These are phyloP conservation scores for Kwoniella shivajii DNA, from an alignment of 1,284 basidiomycete species.

Conservation along the genomic window DNA sequence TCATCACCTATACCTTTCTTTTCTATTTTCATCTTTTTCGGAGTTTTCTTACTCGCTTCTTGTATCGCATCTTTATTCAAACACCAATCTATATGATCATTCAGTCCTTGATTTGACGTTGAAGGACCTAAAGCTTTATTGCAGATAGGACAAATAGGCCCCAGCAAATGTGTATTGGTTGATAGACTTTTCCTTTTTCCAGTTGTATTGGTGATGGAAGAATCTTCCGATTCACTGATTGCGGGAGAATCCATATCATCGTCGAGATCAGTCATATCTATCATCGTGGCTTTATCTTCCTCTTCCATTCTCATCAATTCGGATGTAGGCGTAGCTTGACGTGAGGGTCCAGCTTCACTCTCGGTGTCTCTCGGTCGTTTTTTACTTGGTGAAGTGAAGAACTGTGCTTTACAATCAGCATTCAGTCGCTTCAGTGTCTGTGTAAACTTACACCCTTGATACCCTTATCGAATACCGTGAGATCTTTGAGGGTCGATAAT, in stretches of 20 bases:
- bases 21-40: slow-evolving; percentile 24
- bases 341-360: slow-evolving; percentile 1
- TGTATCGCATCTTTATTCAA: slow-evolving; percentile 43
- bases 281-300: slow-evolving; percentile 9
- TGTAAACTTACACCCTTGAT: slow-evolving; percentile 38
- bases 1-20: not conserved
- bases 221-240: not conserved
- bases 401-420: slow-evolving; percentile 19
- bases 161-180: slow-evolving; percentile 17
- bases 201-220: not conserved
- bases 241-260: slow-evolving; percentile 1
- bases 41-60: slow-evolving; percentile 23
- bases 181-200: slow-evolving; percentile 10
- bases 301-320: slow-evolving; percentile 12
- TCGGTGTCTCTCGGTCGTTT: not conserved
- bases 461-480: slow-evolving; percentile 53
- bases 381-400: slow-evolving; percentile 30
- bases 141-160: slow-evolving; percentile 50
- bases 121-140: slow-evolving; percentile 27
- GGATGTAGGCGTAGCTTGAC: not conserved
- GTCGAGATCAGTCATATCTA: slow-evolving; percentile 1
- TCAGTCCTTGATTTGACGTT: slow-evolving; percentile 46
- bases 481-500: slow-evolving; percentile 79
- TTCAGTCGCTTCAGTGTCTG: not conserved
- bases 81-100: slow-evolving; percentile 52